Conservation (phyloP, 2,329 filamentous ascomycete genomes). For the Mycosphaerella arachidis region DNA sequence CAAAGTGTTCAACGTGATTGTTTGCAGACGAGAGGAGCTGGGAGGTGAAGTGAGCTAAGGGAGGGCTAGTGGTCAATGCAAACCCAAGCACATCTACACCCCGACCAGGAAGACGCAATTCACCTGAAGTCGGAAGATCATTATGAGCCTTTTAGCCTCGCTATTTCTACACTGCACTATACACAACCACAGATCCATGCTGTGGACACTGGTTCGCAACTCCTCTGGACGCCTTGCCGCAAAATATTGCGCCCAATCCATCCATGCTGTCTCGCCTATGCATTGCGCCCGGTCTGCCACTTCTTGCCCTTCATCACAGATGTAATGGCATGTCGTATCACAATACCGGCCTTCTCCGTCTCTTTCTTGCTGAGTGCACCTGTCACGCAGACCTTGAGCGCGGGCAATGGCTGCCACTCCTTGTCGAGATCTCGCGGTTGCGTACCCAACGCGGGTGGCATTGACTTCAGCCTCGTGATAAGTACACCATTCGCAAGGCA, state of each 20-base stretch:
- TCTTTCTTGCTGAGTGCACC: conserved; percentile 88
- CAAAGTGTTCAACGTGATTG: too few species aligned
- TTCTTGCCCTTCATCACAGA: conserved; percentile 67
- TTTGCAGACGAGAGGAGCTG: not conserved
- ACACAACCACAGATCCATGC: not conserved
- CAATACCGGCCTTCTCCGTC: conserved; percentile 85
- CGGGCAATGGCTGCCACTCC: conserved; percentile 67
- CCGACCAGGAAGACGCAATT: not conserved
- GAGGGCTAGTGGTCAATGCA: not conserved
- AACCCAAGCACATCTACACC: not conserved
- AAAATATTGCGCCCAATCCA: too few species aligned
- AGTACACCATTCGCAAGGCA: conserved; percentile 81
- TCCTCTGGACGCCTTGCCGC: not conserved
- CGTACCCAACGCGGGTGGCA: conserved; percentile 57
- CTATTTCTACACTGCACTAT: not conserved
- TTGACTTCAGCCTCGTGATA: conserved; percentile 78
- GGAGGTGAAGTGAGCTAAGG: not conserved
- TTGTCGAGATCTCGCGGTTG: conserved; percentile 58
- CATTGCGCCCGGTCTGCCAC: conserved; percentile 24
- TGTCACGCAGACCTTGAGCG: conserved; percentile 87
- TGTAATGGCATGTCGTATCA: conserved; percentile 86
- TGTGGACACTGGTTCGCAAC: not conserved
- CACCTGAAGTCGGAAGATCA: not conserved
- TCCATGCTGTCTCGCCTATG: not conserved
- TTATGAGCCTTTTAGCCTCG: not conserved